Conservation (phyloP, 2,329 filamentous ascomycete species). For the Diplodia seriata region DNA sequence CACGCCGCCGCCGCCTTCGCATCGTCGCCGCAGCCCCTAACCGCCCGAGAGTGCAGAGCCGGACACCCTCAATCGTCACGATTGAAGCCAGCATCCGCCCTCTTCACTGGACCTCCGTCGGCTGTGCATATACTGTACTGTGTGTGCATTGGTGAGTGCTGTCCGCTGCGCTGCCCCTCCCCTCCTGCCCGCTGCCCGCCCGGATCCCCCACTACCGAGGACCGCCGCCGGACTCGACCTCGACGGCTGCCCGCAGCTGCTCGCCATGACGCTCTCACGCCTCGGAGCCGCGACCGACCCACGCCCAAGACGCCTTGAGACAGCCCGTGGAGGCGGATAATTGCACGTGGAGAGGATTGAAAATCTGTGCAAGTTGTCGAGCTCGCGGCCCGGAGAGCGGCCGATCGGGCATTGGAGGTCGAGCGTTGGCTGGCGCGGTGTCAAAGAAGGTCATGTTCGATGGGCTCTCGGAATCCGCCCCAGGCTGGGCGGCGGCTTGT, state of each 20-base stretch:
- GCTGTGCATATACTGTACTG: conserved; percentile 27
- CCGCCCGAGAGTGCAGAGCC: conserved; percentile 23
- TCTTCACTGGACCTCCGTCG: conserved; percentile 32
- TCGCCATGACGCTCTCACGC: conserved; percentile 4
- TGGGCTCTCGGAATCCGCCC: conserved; percentile 24
- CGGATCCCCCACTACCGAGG: conserved; percentile 17
- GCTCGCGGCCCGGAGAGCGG: conserved; percentile 2
- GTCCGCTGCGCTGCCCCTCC: conserved; percentile 12
- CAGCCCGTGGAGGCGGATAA: conserved; percentile 8
- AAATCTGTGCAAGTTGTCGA: conserved; percentile 18
- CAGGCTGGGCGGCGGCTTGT: conserved; percentile 25
- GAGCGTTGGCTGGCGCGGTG: conserved; percentile 14
- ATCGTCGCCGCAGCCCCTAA: conserved; percentile 16
- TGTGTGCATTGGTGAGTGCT: conserved; percentile 32
- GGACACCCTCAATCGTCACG: conserved; percentile 30
- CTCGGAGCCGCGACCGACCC: background rate
- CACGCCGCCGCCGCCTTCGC: background rate
- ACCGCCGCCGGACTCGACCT: conserved; percentile 12
- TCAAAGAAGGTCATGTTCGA: conserved; percentile 14
- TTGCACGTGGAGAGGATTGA: conserved; percentile 12
- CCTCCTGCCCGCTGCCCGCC: conserved; percentile 10
- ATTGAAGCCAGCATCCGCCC: conserved; percentile 26
- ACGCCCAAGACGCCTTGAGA: background rate
- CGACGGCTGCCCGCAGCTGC: background rate
- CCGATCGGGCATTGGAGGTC: conserved; percentile 20